Evolutionary conservation across 2,329 filamentous ascomycete species (phyloP).

Genomic region (Ophiocordyceps sinensis): DNA sequence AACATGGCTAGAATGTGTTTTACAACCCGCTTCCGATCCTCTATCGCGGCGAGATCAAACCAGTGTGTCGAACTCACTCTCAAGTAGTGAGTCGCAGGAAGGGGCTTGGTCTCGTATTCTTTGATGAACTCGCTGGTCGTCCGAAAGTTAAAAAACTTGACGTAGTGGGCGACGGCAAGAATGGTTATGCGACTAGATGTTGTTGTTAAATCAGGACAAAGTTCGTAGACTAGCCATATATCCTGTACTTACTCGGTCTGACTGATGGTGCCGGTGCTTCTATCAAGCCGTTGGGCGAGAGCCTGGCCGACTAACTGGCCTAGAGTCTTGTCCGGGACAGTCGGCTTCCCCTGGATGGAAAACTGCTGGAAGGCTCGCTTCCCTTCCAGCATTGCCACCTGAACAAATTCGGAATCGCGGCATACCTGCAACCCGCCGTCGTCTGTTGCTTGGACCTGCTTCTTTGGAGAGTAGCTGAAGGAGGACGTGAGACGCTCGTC

Average conservation of each 20-base stretch:
- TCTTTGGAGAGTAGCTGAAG: not conserved
- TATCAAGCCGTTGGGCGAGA: not conserved
- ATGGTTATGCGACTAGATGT: not conserved
- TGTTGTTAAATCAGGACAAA: not conserved
- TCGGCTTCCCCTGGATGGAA: not conserved
- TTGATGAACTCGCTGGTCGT: not conserved
- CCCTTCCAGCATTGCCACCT: not conserved
- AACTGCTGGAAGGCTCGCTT: not conserved
- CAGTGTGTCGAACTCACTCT: not conserved
- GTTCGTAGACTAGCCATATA: too few relatives aligned
- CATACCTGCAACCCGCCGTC: not conserved
- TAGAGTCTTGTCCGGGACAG: not conserved
- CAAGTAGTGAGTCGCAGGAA: not conserved
- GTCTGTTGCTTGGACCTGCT: not conserved
- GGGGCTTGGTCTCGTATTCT: not conserved
- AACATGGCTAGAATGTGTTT: not conserved
- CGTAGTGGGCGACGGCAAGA: not conserved
- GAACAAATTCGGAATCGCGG: not conserved
- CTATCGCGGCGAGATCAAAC: not conserved
- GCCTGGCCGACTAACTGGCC: not conserved
- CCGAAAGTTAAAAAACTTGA: not conserved
- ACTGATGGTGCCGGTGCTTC: not conserved
- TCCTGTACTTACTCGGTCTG: not conserved
- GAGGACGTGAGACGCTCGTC: not conserved
- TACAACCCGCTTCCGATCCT: not conserved